Evolutionary conservation across 176 grass and related monocot genomes (phyloP).

Genomic region (Hsuehochloa calcarea): DNA sequence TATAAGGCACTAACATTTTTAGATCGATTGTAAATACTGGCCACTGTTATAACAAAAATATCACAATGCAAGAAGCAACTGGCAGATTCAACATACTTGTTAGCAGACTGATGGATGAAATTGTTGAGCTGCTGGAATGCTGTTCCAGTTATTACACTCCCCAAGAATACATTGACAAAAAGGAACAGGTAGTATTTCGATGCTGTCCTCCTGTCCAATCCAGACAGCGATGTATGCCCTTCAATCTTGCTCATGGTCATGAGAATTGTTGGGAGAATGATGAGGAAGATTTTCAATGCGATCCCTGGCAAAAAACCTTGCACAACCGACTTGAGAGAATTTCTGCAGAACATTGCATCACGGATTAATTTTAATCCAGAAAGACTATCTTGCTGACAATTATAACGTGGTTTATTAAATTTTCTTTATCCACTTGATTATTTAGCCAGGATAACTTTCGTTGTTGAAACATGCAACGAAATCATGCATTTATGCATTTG

Average conservation of each 20-base stretch:
- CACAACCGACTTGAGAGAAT: slow-evolving; percentile 68
- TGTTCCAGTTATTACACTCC: slow-evolving; percentile 89
- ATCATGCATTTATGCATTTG: too few species aligned
- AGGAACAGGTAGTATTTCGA: slow-evolving; percentile 83
- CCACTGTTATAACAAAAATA: slow-evolving; percentile 18
- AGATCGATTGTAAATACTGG: slow-evolving; percentile 18
- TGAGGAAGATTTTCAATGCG: slow-evolving; percentile 76
- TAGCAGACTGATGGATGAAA: slow-evolving; percentile 79
- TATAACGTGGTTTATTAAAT: not conserved
- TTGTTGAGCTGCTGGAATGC: slow-evolving; percentile 91
- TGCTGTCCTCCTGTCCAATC: slow-evolving; percentile 81
- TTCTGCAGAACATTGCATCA: slow-evolving; percentile 58
- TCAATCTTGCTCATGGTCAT: slow-evolving; percentile 97
- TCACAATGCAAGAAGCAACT: slow-evolving; percentile 10
- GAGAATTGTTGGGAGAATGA: slow-evolving; percentile 83
- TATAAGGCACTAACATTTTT: slow-evolving; percentile 8
- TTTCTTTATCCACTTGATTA: not conserved
- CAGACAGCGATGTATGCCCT: slow-evolving; percentile 68
- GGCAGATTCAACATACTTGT: slow-evolving; percentile 50
- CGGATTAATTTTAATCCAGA: slow-evolving; percentile 10
- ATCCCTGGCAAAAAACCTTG: slow-evolving; percentile 98
- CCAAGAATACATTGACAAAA: slow-evolving; percentile 91
- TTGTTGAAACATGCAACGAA: too few species aligned
- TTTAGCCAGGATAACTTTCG: too few species aligned
- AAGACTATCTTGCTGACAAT: slow-evolving; percentile 7